Percentiles rank a stretch among this genome's conserved stretches.
Evolutionary conservation across 1,139 yeast species (phyloP).

Genomic region (Nakaseomyces uthaithaninus): DNA sequence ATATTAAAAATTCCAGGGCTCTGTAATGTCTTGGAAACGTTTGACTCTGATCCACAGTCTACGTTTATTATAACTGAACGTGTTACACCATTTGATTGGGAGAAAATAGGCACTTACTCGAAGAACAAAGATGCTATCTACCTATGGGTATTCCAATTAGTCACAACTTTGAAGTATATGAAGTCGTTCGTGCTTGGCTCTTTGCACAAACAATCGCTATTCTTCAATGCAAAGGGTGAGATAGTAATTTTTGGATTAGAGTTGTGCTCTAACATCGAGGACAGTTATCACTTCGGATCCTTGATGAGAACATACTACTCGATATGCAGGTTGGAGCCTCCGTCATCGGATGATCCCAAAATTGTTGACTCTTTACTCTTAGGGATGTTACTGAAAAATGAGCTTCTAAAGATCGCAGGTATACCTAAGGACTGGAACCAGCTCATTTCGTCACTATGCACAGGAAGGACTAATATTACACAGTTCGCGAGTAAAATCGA

Average conservation of each 20-base stretch:
- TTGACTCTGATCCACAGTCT: constrained; percentile 50
- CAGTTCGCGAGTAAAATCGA: constrained; percentile 15
- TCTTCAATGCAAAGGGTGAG: constrained; percentile 61
- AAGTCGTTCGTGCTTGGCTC: constrained; percentile 62
- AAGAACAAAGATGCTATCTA: constrained; percentile 36
- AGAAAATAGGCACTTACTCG: constrained; percentile 11
- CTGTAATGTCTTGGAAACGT: constrained; percentile 57
- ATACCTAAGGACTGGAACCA: constrained; percentile 21
- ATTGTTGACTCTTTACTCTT: constrained; percentile 58
- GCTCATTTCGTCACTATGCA: constrained; percentile 11
- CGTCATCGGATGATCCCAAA: constrained; percentile 27
- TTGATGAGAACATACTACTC: constrained; percentile 37
- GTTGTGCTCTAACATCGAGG: constrained; percentile 40
- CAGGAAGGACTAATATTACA: constrained; percentile 17
- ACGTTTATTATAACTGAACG: constrained; percentile 74
- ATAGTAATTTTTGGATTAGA: constrained; percentile 87
- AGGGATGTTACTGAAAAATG: constrained; percentile 47
- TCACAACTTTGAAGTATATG: constrained; percentile 51
- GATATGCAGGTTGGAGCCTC: constrained; percentile 29
- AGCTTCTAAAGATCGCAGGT: constrained; percentile 37
- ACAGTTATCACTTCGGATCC: constrained; percentile 20
- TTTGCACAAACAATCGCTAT: constrained; percentile 50
- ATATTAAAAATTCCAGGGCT: constrained; percentile 73
- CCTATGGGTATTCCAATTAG: constrained; percentile 54
- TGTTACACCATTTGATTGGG: constrained; percentile 48